Conservation (phyloP, 306 rosid genomes). For the Rosa multiflora region DNA sequence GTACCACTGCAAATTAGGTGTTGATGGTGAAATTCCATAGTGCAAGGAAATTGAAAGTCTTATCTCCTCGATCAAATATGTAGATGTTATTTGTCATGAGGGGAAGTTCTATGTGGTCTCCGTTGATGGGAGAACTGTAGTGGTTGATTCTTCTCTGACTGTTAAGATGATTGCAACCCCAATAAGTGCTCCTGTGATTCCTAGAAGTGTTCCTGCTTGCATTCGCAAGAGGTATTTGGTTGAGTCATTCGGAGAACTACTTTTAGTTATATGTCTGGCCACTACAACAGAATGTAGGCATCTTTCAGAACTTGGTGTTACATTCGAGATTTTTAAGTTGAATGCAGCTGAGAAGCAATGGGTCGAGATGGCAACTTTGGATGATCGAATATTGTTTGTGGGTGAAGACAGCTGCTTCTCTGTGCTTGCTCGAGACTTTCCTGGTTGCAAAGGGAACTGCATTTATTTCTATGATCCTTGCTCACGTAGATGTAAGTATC, state of each 20-base stretch:
- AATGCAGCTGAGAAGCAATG: not conserved
- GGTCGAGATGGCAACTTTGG: not conserved
- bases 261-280: not conserved
- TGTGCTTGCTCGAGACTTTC: conserved; percentile 3
- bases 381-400: not conserved
- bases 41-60: not conserved
- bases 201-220: not conserved
- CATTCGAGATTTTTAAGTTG: conserved; percentile 8
- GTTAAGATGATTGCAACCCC: not conserved
- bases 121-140: not conserved
- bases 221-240: not conserved
- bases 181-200: not conserved
- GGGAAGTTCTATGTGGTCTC: not conserved
- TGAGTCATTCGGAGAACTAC: conserved; percentile 1
- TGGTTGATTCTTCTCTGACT: not conserved
- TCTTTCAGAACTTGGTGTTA: not conserved
- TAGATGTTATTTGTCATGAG: not conserved
- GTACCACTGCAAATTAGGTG: conserved; percentile 3
- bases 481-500: not conserved
- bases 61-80: not conserved
- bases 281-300: not conserved
- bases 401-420: not conserved
- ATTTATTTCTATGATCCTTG: not conserved
- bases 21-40: not conserved
- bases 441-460: not conserved